phyloP scores from a whole-genome alignment of 2,329 filamentous ascomycete genomes.

The Clonostachys solani region DNA sequence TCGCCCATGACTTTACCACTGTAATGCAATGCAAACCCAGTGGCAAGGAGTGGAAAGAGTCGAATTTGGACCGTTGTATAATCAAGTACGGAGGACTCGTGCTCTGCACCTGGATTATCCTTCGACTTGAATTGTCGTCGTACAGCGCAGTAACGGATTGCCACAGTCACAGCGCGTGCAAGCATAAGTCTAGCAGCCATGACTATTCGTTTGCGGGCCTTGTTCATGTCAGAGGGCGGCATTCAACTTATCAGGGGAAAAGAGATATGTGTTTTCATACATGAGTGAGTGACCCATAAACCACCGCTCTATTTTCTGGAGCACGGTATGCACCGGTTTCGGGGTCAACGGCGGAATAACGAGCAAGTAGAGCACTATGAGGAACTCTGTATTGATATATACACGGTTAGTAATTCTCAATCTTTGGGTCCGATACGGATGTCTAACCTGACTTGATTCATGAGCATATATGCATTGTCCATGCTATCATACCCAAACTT shows the following conservation, averaged over 20 bases:
- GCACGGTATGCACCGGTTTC: neutral
- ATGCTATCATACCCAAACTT: slow-evolving; percentile 79
- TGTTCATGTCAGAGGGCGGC: neutral
- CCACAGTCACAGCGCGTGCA: neutral
- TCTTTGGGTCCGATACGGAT: neutral
- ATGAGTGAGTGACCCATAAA: neutral
- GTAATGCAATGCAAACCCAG: neutral
- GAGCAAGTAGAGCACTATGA: neutral
- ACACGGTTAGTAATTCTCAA: neutral
- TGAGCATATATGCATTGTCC: slow-evolving; percentile 76
- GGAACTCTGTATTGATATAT: neutral
- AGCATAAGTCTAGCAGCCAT: neutral
- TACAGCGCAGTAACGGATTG: neutral
- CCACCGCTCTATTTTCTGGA: neutral
- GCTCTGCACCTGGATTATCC: neutral
- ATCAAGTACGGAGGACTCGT: neutral
- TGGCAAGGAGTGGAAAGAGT: neutral
- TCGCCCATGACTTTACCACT: neutral
- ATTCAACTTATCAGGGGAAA: neutral
- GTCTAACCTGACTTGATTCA: slow-evolving; percentile 55
- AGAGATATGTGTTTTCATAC: neutral
- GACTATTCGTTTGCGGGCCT: neutral
- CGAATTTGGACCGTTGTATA: neutral
- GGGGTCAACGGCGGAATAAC: neutral
- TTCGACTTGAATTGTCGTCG: neutral